Evolutionary conservation across 2,329 filamentous ascomycete genomes (phyloP), one percentile per base, ranked within the genome.

Genomic region (Xylogone sp.): DNA sequence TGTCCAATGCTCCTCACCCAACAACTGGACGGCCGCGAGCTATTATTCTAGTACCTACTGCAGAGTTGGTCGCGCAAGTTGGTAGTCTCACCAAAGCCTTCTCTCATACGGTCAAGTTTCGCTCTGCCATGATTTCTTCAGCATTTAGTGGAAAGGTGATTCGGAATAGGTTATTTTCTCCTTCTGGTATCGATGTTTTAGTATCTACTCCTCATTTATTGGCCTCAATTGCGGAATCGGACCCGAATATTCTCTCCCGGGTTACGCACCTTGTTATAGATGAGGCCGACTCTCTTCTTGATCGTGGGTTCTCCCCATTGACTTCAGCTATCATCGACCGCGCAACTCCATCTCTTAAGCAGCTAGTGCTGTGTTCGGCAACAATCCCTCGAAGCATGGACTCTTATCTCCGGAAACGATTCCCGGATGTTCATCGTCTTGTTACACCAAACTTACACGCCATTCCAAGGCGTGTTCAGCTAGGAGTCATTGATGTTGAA

Each of bases 391-490:
- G 87, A 57, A 89, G 88, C 60, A 81, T 99, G 18, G 94, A 99
- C 73, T 86, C 82, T 58, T 90, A 88, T 68, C 79, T 99, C n/a
- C 82, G 83, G 48, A 82, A 83, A 55, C 85, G 86, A 56, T 97
- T 92, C 68, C 93, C 94, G 0, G 78, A 88, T 60, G 90, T 96
- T 72, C 75, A 78, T 44, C 87, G 94, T 54, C 84, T 99, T 56
- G 93, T 93, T 1, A 99, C 94, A 0, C 94, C 94, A 0, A 97
- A 97, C 65, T 79, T 99, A 1, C 94, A 99, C 70, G 91, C 94
- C 53, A 96, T 99, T 60, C 94, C 94, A 2, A 86, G 94, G 42
- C 86, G 94, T 59, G 92, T 99, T 0, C 93, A 97, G 68, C 83
- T 99, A 3, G 91, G 90, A 52, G 90, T 97, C 31, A 84, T 99